Evolutionary conservation across 179 eudicot species (phyloP), one percentile per base, ranked within the genome.

Genomic region (Patellifolia procumbens): DNA sequence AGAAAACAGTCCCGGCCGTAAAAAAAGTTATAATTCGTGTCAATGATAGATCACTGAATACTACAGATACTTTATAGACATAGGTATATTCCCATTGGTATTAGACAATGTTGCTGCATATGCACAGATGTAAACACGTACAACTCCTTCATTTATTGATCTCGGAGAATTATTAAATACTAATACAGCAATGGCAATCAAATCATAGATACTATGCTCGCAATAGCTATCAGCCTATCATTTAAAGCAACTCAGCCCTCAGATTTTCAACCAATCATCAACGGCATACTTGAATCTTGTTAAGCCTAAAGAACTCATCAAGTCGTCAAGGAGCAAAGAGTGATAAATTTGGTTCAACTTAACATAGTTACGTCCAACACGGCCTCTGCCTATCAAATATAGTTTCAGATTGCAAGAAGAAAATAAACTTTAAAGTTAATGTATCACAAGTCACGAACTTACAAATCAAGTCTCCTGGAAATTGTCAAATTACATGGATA

Each of bases 381-480:
- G 43, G 71, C 35, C 63, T 61, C 29, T 55, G 70, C 68, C 55
- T 29, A 32, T 48, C 74, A 26, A 31, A 42, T 39, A 46, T 35
- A 19, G 20, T 71, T 26, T 34, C 31, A 26, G 3, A 29, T 46
- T 56, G 37, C 51, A 37, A 72, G 43, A 22, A 34, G 43, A 51
- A 31, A 31, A 32, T 49, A 70, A 70, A 70, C 46, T 49, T 49
- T 22, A n/a, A 73, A 29, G 10, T n/a, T n/a, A n/a, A n/a, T n/a
- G n/a, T n/a, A 46, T 60, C 11, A 62, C 20, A 37, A 9, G 42
- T 13, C 48, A 48, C 12, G 26, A 56, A 43, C 6, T 31, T 55
- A 29, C 46, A 68, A 13, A 68, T 53, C 20, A 35, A 5, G 10
- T 63, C 56, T 45, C 37, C 74, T 51, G 15, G 26, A 70, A 32